Evolutionary conservation across 345 rosid genomes (phyloP).

Genomic region (Odontarrhena argentea): DNA sequence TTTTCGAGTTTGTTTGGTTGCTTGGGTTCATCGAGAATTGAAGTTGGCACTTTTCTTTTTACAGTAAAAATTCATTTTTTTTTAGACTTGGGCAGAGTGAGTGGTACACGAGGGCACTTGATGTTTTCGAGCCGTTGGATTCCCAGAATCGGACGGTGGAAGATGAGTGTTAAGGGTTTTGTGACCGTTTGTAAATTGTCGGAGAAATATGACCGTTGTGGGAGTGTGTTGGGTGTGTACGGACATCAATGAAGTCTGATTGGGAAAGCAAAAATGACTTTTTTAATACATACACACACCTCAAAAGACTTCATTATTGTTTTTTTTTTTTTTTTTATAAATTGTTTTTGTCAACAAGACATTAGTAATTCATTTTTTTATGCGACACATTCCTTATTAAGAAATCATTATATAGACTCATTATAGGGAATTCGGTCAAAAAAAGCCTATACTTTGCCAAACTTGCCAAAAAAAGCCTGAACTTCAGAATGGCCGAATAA

Average conservation of each 20-base stretch:
- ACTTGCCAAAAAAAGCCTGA: no score
- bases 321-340: not conserved
- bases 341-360: constrained; percentile 21
- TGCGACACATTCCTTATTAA: constrained; percentile 10
- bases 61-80: constrained; percentile 26
- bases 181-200: constrained; percentile 91
- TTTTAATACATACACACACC: constrained; percentile 3
- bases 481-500: no score
- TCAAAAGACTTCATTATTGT: not conserved
- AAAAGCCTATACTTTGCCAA: no score
- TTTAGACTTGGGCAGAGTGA: constrained; percentile 40
- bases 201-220: constrained; percentile 96
- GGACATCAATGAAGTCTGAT: constrained; percentile 40
- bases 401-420: constrained; percentile 4
- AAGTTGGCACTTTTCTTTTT: constrained; percentile 43
- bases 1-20: constrained; percentile 44
- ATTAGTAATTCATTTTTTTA: not conserved
- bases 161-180: constrained; percentile 25
- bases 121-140: constrained; percentile 57
- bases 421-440: not conserved
- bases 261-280: constrained; percentile 24
- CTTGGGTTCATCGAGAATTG: constrained; percentile 45
- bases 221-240: constrained; percentile 56
- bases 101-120: constrained; percentile 45
- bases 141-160: constrained; percentile 52